Percentiles rank a stretch among this genome's conserved stretches.
These are phyloP conservation scores for Penicilliopsis zonata DNA, from an alignment of 495 filamentous ascomycete species.

Conservation along the genomic window DNA sequence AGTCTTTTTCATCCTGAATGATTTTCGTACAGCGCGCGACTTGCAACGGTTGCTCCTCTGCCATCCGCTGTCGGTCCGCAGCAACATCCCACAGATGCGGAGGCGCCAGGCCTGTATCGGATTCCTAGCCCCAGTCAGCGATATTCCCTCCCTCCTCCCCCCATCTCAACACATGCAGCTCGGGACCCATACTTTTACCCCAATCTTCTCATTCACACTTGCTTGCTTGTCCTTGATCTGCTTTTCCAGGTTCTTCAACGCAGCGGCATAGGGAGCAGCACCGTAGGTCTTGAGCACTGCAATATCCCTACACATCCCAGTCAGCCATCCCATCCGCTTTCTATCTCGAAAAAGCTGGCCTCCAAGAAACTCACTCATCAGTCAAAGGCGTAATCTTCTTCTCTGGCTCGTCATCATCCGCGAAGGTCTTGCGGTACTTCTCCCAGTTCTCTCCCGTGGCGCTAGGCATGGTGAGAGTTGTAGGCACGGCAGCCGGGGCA, in stretches of 20 bases:
- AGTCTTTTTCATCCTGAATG: constrained; percentile 91
- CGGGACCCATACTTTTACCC: constrained; percentile 42
- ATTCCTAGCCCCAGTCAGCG: constrained; percentile 53
- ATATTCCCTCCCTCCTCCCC: too few relatives aligned
- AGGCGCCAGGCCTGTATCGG: constrained; percentile 93
- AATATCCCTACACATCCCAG: constrained; percentile 65
- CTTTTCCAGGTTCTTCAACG: constrained; percentile 90
- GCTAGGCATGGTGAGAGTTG: constrained; percentile 57
- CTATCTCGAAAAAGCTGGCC: constrained; percentile 2
- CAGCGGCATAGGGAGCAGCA: constrained; percentile 85
- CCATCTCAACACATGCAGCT: constrained; percentile 2
- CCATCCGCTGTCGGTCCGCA: constrained; percentile 95
- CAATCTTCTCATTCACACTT: constrained; percentile 97
- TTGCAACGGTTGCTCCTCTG: constrained; percentile 93
- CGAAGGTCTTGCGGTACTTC: constrained; percentile 95
- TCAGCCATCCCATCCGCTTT: constrained; percentile 10
- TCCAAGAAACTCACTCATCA: constrained; percentile 78
- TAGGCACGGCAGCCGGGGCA: constrained; percentile 8
- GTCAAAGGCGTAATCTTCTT: constrained; percentile 97
- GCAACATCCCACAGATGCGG: constrained; percentile 98
- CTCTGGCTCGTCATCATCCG: constrained; percentile 91
- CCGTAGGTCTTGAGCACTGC: constrained; percentile 99
- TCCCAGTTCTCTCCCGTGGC: constrained; percentile 92
- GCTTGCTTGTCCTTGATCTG: constrained; percentile 96
- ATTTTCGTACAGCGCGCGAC: constrained; percentile 99